These are phyloP conservation scores for Heterobasidion irregulare DNA, from an alignment of 1,284 basidiomycete genomes.

Conservation along the genomic window DNA sequence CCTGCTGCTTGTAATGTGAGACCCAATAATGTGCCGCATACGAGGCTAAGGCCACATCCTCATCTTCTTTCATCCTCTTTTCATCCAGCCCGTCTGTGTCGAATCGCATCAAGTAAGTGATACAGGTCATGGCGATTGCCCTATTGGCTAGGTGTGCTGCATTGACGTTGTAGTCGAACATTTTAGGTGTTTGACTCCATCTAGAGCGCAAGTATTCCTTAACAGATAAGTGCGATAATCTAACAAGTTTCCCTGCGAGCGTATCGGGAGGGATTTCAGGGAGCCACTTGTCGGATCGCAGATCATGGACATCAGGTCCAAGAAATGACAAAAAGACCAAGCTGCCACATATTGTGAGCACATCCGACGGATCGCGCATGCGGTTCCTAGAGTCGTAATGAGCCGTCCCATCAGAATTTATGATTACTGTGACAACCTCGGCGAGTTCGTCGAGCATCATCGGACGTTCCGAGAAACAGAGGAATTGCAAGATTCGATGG, in stretches of 20 bases:
- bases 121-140: background rate
- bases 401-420: background rate
- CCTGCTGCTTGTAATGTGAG: background rate
- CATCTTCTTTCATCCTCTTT: background rate
- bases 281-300: no score
- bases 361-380: background rate
- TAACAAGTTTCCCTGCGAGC: background rate
- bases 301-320: background rate
- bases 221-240: slow-evolving; percentile 1
- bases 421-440: background rate
- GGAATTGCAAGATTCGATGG: slow-evolving; percentile 5
- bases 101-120: background rate
- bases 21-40: background rate
- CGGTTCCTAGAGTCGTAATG: background rate
- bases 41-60: background rate
- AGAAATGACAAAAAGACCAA: background rate
- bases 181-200: background rate
- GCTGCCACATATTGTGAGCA: background rate
- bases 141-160: background rate
- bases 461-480: background rate
- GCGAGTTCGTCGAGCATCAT: background rate
- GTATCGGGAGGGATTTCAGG: no score
- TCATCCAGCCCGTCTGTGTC: background rate
- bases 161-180: background rate
- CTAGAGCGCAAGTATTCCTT: background rate